Evolutionary conservation across 2,329 filamentous ascomycete genomes (phyloP).

Genomic region (Macrophomina tecta): DNA sequence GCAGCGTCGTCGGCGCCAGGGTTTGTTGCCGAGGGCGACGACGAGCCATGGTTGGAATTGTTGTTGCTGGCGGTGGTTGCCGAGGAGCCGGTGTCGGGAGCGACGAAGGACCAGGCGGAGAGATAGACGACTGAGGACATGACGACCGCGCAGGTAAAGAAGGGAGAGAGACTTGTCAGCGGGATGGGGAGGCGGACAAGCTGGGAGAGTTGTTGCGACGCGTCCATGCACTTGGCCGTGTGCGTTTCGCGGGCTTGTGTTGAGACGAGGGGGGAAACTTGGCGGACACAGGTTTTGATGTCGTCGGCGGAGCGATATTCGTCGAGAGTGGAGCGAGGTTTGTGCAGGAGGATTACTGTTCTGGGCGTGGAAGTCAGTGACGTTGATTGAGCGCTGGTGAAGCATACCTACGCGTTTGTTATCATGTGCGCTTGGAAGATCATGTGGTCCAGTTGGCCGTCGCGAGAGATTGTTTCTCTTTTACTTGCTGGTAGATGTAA

Average conservation of each 20-base stretch:
- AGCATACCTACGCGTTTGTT: conserved; percentile 50
- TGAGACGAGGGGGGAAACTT: conserved; percentile 51
- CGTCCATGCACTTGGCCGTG: conserved; percentile 79
- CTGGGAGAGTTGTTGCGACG: conserved; percentile 77
- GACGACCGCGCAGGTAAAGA: conserved; percentile 49
- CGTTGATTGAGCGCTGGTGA: background rate
- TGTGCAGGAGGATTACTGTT: conserved; percentile 52
- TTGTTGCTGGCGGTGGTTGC: background rate
- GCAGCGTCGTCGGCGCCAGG: background rate
- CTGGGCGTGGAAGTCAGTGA: conserved; percentile 31
- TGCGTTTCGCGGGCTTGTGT: conserved; percentile 63
- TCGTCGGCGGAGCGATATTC: conserved; percentile 41
- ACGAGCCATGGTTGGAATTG: background rate
- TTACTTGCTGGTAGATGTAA: conserved; percentile 78
- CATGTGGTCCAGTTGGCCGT: conserved; percentile 81
- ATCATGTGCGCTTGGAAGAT: conserved; percentile 93
- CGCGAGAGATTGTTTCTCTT: conserved; percentile 69
- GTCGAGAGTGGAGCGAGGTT: conserved; percentile 47
- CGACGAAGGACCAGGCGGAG: conserved; percentile 73
- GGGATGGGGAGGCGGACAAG: conserved; percentile 76
- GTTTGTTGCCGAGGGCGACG: background rate
- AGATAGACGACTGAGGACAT: conserved; percentile 48
- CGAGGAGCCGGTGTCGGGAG: conserved; percentile 51
- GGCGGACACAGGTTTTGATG: conserved; percentile 69
- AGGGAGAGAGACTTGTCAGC: conserved; percentile 69